phyloP scores from a whole-genome alignment of 2,329 filamentous ascomycete genomes.

The Penicillium sp. region DNA sequence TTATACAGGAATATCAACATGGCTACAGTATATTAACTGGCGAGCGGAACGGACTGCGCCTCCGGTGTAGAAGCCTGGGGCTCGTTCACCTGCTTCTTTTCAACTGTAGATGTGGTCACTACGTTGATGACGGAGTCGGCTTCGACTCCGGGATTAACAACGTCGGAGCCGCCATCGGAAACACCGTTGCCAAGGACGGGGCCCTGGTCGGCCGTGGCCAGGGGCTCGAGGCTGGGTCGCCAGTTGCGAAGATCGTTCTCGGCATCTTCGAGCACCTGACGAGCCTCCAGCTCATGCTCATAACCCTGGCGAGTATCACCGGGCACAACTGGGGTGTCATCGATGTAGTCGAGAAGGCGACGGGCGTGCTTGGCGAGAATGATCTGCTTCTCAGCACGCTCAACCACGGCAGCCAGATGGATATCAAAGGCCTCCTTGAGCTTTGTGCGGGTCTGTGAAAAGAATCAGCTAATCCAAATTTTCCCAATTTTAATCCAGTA shows the following conservation, averaged over 20 bases:
- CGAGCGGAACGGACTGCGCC: background rate
- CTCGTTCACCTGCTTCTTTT: slow-evolving; percentile 14
- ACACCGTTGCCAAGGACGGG: background rate
- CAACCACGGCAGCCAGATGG: slow-evolving; percentile 85
- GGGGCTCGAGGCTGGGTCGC: slow-evolving; percentile 54
- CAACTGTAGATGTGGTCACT: background rate
- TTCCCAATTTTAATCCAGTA: background rate
- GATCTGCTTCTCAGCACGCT: slow-evolving; percentile 94
- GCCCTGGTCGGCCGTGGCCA: slow-evolving; percentile 44
- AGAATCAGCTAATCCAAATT: slow-evolving; percentile 3
- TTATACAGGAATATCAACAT: slow-evolving; percentile 10
- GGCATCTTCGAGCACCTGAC: slow-evolving; percentile 84
- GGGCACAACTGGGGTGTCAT: slow-evolving; percentile 83
- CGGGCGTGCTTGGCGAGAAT: slow-evolving; percentile 88
- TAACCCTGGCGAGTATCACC: slow-evolving; percentile 72
- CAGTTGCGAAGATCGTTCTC: slow-evolving; percentile 82
- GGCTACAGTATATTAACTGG: slow-evolving; percentile 9
- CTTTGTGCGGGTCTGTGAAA: slow-evolving; percentile 76
- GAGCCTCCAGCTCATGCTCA: slow-evolving; percentile 59
- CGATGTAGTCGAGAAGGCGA: slow-evolving; percentile 74
- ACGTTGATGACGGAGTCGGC: background rate
- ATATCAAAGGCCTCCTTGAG: slow-evolving; percentile 89
- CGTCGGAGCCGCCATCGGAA: slow-evolving; percentile 1
- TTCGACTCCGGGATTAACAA: slow-evolving; percentile 9
- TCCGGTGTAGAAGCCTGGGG: slow-evolving; percentile 1